Evolutionary conservation across 108 stramenopile genomes (phyloP).

Genomic region (Nitzschia palea): DNA sequence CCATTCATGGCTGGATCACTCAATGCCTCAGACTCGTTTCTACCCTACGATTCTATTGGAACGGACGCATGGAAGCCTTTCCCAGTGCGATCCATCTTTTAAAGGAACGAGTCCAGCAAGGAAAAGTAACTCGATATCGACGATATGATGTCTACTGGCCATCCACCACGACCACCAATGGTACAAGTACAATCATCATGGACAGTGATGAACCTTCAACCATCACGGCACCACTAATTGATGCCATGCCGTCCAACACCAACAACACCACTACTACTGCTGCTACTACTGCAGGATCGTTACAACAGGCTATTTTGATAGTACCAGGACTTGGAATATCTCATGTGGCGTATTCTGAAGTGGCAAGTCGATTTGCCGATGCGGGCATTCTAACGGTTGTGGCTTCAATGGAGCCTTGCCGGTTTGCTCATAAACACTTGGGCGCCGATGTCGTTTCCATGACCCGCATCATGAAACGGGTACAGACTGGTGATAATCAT

Average conservation of each 20-base stretch:
- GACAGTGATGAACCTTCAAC: no score
- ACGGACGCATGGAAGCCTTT: neutral
- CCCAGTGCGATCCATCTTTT: constrained; percentile 3
- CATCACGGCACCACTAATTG: neutral
- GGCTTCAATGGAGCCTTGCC: constrained; percentile 30
- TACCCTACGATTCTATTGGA: neutral
- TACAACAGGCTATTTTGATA: constrained; percentile 6
- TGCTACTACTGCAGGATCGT: neutral
- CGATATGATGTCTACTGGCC: constrained; percentile 40
- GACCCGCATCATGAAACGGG: constrained; percentile 4
- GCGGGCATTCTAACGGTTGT: constrained; percentile 36
- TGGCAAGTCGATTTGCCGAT: constrained; percentile 25
- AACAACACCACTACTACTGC: neutral
- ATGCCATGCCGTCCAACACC: neutral
- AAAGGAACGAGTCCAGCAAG: neutral
- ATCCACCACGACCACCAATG: constrained; percentile 12
- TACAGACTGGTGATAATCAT: neutral
- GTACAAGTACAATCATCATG: no score
- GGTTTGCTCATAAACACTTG: constrained; percentile 19
- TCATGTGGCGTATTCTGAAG: constrained; percentile 32
- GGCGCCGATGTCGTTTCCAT: constrained; percentile 5
- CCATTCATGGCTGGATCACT: no score
- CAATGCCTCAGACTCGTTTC: neutral
- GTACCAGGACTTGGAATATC: constrained; percentile 27
- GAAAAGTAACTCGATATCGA: constrained; percentile 29